Conservation (phyloP, 257 asterid species). For the Anisodus acutangulus region DNA sequence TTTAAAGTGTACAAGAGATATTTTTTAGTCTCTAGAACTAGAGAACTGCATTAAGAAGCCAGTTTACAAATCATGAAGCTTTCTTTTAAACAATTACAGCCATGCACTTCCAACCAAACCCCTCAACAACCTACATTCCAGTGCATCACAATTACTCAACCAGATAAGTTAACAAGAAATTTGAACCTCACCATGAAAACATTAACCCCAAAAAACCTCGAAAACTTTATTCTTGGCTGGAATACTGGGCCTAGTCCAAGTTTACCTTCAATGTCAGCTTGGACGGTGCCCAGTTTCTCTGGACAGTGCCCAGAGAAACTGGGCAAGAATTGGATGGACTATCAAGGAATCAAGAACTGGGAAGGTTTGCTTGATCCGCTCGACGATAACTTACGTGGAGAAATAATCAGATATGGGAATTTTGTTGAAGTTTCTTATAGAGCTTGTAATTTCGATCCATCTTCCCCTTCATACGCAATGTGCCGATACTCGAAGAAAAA, state of each 20-base stretch:
- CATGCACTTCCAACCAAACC: slow-evolving; percentile 47
- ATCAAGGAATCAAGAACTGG: slow-evolving; percentile 76
- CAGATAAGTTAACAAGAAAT: slow-evolving; percentile 26
- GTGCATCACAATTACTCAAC: slow-evolving; percentile 27
- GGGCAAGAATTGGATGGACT: slow-evolving; percentile 66
- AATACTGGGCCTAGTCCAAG: neutral
- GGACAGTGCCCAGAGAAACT: slow-evolving; percentile 23
- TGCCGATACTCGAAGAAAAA: slow-evolving; percentile 58
- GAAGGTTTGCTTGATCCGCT: slow-evolving; percentile 85
- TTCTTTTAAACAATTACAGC: slow-evolving; percentile 40
- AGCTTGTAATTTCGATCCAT: slow-evolving; percentile 64
- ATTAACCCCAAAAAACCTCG: slow-evolving; percentile 30
- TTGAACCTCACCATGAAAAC: slow-evolving; percentile 28
- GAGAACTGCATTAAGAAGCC: neutral
- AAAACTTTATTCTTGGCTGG: slow-evolving; percentile 27
- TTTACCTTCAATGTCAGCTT: neutral
- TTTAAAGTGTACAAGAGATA: neutral
- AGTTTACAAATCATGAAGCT: slow-evolving; percentile 47
- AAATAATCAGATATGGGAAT: slow-evolving; percentile 72
- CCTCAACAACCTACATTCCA: slow-evolving; percentile 26
- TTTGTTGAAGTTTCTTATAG: slow-evolving; percentile 76
- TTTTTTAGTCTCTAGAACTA: neutral
- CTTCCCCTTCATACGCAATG: slow-evolving; percentile 54
- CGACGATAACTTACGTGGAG: slow-evolving; percentile 64
- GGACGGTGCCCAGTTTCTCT: neutral